Conservation (phyloP, 179 eudicot species). For the Beta corolliflora region DNA sequence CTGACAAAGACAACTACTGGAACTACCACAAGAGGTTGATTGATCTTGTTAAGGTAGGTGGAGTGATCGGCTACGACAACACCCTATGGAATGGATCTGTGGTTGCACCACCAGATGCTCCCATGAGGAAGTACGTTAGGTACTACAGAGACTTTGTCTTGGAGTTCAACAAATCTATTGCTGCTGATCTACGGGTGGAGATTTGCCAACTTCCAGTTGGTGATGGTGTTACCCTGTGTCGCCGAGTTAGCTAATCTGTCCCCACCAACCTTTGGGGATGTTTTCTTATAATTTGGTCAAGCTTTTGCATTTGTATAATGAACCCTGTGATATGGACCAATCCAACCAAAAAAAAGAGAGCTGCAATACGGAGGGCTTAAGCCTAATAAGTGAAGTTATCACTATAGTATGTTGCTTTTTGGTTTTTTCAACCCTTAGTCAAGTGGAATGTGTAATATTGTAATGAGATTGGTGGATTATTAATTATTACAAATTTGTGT, state of each 20-base stretch:
- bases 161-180: slow-evolving; percentile 77
- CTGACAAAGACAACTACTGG: slow-evolving; percentile 86
- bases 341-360: neutral
- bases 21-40: slow-evolving; percentile 84
- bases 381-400: slow-evolving; percentile 13
- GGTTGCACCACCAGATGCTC: slow-evolving; percentile 72
- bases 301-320: neutral
- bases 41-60: slow-evolving; percentile 78
- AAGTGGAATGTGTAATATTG: neutral
- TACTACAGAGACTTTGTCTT: slow-evolving; percentile 77
- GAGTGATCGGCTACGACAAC: slow-evolving; percentile 88
- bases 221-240: slow-evolving; percentile 86
- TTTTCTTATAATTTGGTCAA: neutral
- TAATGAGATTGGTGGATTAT: neutral
- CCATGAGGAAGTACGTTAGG: slow-evolving; percentile 77
- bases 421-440: neutral
- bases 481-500: neutral
- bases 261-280: neutral
- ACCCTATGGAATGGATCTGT: slow-evolving; percentile 93
- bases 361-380: neutral
- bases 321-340: neutral
- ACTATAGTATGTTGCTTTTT: neutral
- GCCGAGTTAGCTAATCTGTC: slow-evolving; percentile 42
- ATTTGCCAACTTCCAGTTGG: slow-evolving; percentile 87
- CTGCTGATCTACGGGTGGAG: slow-evolving; percentile 81